A percentile compares a stretch with the other conserved stretches of the same genome.
Evolutionary conservation across 192 early-diverging fungal species (phyloP).

Genomic region (Podila minutissima): DNA sequence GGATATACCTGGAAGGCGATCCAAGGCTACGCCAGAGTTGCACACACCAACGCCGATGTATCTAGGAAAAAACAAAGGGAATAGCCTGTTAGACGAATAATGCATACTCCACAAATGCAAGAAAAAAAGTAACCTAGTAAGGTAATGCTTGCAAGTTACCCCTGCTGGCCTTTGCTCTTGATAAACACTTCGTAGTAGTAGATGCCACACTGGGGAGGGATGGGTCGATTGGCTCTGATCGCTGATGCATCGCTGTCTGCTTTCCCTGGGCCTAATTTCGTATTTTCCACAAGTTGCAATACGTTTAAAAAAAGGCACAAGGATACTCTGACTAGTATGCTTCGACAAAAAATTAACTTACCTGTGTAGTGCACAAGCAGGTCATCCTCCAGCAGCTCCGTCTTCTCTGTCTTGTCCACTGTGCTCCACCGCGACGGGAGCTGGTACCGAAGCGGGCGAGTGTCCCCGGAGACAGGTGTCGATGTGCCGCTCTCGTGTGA

Average conservation of each 20-base stretch:
- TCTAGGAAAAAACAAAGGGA: constrained; percentile 42
- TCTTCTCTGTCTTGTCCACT: constrained; percentile 41
- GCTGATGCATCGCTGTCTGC: constrained; percentile 84
- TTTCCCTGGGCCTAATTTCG: constrained; percentile 67
- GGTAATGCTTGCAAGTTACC: constrained; percentile 53
- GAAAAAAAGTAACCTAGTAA: not conserved
- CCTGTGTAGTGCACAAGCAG: constrained; percentile 38
- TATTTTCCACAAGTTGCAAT: constrained; percentile 2
- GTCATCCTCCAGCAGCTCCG: constrained; percentile 39
- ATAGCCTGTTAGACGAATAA: not conserved
- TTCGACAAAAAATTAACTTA: not conserved
- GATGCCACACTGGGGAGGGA: constrained; percentile 86
- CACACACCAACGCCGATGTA: constrained; percentile 93
- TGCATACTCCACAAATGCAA: not conserved
- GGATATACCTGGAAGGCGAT: constrained; percentile 83
- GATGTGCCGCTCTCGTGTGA: constrained; percentile 8
- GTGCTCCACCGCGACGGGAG: constrained; percentile 37
- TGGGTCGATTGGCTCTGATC: constrained; percentile 81
- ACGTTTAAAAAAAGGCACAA: not conserved
- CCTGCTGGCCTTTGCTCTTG: constrained; percentile 87
- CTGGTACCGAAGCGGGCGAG: constrained; percentile 22
- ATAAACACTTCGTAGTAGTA: constrained; percentile 94
- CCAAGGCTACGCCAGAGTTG: constrained; percentile 56
- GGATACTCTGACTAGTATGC: not conserved
- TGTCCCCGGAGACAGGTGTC: not conserved